phyloP scores from a whole-genome alignment of 2,329 filamentous ascomycete genomes.

The Fusarium nelsonii region DNA sequence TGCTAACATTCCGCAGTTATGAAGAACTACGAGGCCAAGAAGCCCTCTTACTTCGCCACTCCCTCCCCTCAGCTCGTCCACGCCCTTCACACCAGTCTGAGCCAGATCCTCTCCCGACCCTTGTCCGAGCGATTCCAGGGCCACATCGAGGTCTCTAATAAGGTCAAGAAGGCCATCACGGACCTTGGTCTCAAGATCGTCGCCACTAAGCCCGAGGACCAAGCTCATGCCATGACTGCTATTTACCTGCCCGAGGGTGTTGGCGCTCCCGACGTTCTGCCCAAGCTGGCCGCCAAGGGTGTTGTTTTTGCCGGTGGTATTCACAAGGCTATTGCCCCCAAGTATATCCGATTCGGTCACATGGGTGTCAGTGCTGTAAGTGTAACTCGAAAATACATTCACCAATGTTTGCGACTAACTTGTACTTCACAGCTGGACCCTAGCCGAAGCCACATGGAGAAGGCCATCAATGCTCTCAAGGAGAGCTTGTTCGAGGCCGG shows the following conservation, averaged over 20 bases:
- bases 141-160: slow-evolving; percentile 83
- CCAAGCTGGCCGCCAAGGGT: slow-evolving; percentile 85
- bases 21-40: slow-evolving; percentile 98
- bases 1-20: slow-evolving; percentile 72
- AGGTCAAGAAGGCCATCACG: slow-evolving; percentile 84
- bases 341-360: slow-evolving; percentile 96
- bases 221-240: slow-evolving; percentile 97
- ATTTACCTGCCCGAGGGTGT: slow-evolving; percentile 92
- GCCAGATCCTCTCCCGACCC: slow-evolving; percentile 84
- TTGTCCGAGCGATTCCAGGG: slow-evolving; percentile 84
- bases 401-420: slow-evolving; percentile 36
- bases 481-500: slow-evolving; percentile 81
- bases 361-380: slow-evolving; percentile 93
- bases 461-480: slow-evolving; percentile 82
- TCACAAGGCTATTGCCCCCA: slow-evolving; percentile 93
- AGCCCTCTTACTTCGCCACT: slow-evolving; percentile 97
- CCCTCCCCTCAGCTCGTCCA: slow-evolving; percentile 94
- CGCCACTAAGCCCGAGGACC: slow-evolving; percentile 85
- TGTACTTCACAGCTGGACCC: slow-evolving; percentile 71
- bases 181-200: slow-evolving; percentile 90
- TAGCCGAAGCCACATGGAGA: slow-evolving; percentile 83
- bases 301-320: slow-evolving; percentile 95
- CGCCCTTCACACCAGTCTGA: slow-evolving; percentile 89
- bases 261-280: slow-evolving; percentile 83
- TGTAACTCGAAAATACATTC: slow-evolving; percentile 34